These are phyloP conservation scores for Botrytis elliptica DNA, from an alignment of 2,329 filamentous ascomycete species.

Conservation along the genomic window DNA sequence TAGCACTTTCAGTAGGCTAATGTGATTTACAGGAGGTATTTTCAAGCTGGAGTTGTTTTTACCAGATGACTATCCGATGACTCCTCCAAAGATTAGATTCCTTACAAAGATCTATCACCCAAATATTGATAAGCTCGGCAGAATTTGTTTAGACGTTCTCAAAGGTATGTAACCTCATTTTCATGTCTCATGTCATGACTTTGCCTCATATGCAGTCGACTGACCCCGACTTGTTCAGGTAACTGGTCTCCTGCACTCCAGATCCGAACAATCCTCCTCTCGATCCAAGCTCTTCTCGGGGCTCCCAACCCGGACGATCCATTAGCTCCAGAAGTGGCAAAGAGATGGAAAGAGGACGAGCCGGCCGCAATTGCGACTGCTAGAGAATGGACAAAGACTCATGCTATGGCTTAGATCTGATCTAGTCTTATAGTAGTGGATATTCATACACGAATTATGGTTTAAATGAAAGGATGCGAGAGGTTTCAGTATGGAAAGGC, in stretches of 20 bases:
- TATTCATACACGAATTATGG: conserved; percentile 6
- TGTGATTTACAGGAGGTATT: conserved; percentile 54
- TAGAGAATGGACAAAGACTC: conserved; percentile 75
- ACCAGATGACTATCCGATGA: conserved; percentile 99
- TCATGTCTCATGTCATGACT: neutral
- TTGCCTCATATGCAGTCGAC: conserved; percentile 6
- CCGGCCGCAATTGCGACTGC: conserved; percentile 88
- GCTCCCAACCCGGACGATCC: conserved; percentile 98
- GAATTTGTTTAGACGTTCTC: conserved; percentile 94
- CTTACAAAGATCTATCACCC: conserved; percentile 99
- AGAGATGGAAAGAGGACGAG: conserved; percentile 97
- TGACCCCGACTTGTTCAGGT: conserved; percentile 52
- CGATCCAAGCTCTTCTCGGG: conserved; percentile 93
- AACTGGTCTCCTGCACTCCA: conserved; percentile 99
- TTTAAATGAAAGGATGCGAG: conserved; percentile 9
- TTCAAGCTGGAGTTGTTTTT: conserved; percentile 98
- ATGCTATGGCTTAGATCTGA: conserved; percentile 37
- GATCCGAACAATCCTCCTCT: conserved; percentile 97
- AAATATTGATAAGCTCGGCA: conserved; percentile 95
- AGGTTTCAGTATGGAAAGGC: neutral
- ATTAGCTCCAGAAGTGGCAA: conserved; percentile 95
- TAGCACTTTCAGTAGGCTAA: conserved; percentile 20
- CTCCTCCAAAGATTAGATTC: conserved; percentile 96
- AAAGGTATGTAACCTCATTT: conserved; percentile 67
- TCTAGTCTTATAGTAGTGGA: neutral